Evolutionary conservation across 805 yeast species (phyloP), one percentile per base, ranked within the genome.

Genomic region (Ogataea degrootiae): DNA sequence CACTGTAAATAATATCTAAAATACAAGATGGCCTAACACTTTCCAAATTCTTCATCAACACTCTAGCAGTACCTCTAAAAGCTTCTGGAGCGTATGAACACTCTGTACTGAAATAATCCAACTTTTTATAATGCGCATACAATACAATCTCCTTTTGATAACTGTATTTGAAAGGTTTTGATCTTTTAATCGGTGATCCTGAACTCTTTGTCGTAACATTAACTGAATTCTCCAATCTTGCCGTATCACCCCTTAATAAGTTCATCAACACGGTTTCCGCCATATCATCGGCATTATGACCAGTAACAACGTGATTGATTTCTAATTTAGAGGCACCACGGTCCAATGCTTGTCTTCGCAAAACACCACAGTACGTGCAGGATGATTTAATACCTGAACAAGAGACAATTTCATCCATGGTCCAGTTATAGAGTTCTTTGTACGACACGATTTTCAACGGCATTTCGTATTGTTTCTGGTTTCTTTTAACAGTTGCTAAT

Each of bases 11-110:
- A 46, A 94, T 87, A 68, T 94, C 99, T 64, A 94, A 80, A 47
- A 94, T 94, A 60, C 97, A 85, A 35, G 94, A 83, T 15, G 99
- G 97, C 57, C 97, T 76, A 1, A 91, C 82, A 3, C 92, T 80
- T 62, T 94, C 99, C 38, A 94, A 70, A 54, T 89, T 87, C 67
- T 94, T 94, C 74, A 94, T 82, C 26, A 94, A 72, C 49, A 90
- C 89, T 61, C 99, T 77, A 0, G 99, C 97, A 0, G 98, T 94
- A 17, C 99, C 99, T 55, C 99, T 74, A 61, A 94, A 94, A 0
- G 99, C 98, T 64, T 94, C 99, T 2, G 99, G 98, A 0, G 99
- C 96, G 69, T 94, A 94, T 0, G 97, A 85, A 65, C 99, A 94
- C 61, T 94, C 99, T 0, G 99, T 94, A 9, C 96, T 87, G 64